phyloP scores from a whole-genome alignment of 176 grass and related monocot genomes.

The Carex littledalei region DNA sequence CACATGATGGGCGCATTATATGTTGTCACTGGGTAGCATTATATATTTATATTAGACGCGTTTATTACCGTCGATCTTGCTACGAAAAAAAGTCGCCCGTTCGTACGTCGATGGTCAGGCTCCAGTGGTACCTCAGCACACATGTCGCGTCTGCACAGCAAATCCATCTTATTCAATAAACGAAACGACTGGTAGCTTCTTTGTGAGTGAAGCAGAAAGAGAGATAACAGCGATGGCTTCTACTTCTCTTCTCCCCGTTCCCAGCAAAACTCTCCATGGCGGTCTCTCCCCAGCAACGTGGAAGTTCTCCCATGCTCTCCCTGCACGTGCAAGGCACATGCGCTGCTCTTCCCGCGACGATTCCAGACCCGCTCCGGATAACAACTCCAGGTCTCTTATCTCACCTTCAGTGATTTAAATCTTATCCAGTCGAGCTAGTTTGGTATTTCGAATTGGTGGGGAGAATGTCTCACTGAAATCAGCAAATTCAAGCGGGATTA shows the following conservation, averaged over 20 bases:
- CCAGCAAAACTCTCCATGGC: neutral
- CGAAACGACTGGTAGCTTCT: neutral
- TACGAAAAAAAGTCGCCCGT: neutral
- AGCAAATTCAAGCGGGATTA: neutral
- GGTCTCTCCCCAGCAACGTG: neutral
- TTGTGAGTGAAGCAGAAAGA: neutral
- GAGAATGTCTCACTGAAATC: neutral
- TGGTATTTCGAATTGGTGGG: no score
- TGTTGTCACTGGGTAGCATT: no score
- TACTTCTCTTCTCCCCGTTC: neutral
- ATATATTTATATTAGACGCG: no score
- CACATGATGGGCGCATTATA: no score
- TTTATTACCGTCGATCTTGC: neutral
- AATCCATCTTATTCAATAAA: neutral
- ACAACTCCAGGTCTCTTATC: slow-evolving; percentile 23
- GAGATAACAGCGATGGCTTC: neutral
- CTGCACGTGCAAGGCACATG: neutral
- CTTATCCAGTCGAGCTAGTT: neutral
- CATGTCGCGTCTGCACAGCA: neutral
- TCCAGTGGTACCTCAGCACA: neutral
- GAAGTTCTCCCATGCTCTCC: neutral
- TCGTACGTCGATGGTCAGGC: neutral
- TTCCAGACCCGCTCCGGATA: slow-evolving; percentile 23
- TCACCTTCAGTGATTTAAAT: neutral
- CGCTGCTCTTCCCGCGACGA: slow-evolving; percentile 48